Conservation (phyloP, 2,329 filamentous ascomycete species). For the Aureobasidium zeae region DNA sequence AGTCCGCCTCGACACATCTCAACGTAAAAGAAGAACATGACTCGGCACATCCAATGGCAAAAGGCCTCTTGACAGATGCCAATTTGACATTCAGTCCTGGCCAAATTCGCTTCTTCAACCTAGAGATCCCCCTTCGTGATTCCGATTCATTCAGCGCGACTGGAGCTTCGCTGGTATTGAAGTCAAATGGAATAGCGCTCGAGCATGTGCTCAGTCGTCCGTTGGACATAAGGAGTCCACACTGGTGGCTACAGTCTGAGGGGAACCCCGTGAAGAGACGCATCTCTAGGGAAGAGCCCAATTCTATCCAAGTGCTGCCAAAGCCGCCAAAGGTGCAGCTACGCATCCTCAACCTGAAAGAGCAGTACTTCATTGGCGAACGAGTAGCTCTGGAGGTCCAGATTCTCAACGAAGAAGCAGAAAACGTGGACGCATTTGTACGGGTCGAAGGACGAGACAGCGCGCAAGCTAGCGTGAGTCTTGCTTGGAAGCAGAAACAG, state of each 20-base stretch:
- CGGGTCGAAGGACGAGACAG: slow-evolving; percentile 29
- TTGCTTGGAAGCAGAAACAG: slow-evolving; percentile 26
- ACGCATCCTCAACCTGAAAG: slow-evolving; percentile 49
- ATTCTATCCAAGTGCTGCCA: slow-evolving; percentile 64
- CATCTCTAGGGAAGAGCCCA: slow-evolving; percentile 40
- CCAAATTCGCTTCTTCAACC: slow-evolving; percentile 59
- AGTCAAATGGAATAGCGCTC: slow-evolving; percentile 57
- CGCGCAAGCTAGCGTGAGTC: slow-evolving; percentile 6
- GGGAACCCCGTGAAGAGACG: slow-evolving; percentile 30
- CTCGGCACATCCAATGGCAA: slow-evolving; percentile 14
- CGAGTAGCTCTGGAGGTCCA: slow-evolving; percentile 57
- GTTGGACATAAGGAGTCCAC: background rate
- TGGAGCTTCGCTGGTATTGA: slow-evolving; percentile 54
- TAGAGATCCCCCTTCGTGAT: slow-evolving; percentile 67
- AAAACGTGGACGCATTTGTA: slow-evolving; percentile 37
- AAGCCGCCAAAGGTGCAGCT: slow-evolving; percentile 89
- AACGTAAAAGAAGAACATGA: slow-evolving; percentile 12
- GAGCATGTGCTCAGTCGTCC: slow-evolving; percentile 48
- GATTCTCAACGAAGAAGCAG: slow-evolving; percentile 73
- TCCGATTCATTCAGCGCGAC: slow-evolving; percentile 64
- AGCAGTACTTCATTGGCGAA: slow-evolving; percentile 82
- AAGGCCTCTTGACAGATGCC: slow-evolving; percentile 45
- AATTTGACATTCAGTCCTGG: slow-evolving; percentile 59
- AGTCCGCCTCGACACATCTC: slow-evolving; percentile 1
- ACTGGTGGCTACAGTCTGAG: slow-evolving; percentile 24